A percentile compares a stretch with the other conserved stretches of the same genome.
phyloP scores from a whole-genome alignment of 805 yeast species.

The Sungouiella thailandica region DNA sequence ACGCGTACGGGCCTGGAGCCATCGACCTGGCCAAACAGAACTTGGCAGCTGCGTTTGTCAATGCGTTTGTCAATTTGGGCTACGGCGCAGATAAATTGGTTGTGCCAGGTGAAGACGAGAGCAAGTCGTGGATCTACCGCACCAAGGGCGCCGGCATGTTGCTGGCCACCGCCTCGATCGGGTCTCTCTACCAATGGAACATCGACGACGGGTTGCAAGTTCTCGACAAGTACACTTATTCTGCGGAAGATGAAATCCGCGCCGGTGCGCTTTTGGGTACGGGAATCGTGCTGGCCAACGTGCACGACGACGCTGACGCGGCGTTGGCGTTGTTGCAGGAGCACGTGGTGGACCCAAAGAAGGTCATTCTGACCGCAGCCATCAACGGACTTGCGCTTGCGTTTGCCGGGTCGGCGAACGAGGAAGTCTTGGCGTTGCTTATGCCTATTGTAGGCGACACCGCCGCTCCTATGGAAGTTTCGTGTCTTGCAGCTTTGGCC shows the following conservation, averaged over 20 bases:
- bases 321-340: slow-evolving; percentile 84
- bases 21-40: slow-evolving; percentile 91
- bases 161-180: slow-evolving; percentile 87
- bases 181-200: slow-evolving; percentile 90
- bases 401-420: slow-evolving; percentile 89
- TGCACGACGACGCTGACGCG: slow-evolving; percentile 93
- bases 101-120: slow-evolving; percentile 60
- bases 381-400: slow-evolving; percentile 91
- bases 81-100: slow-evolving; percentile 80
- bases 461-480: slow-evolving; percentile 67
- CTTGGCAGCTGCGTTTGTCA: slow-evolving; percentile 91
- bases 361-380: slow-evolving; percentile 69
- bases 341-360: slow-evolving; percentile 61
- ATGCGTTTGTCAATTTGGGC: slow-evolving; percentile 87
- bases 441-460: slow-evolving; percentile 80
- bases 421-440: slow-evolving; percentile 70
- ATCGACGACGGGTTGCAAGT: slow-evolving; percentile 82
- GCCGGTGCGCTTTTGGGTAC: slow-evolving; percentile 97
- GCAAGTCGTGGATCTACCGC: slow-evolving; percentile 80
- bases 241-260: slow-evolving; percentile 79
- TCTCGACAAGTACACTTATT: slow-evolving; percentile 82
- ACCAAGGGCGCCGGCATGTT: slow-evolving; percentile 90
- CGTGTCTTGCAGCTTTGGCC: slow-evolving; percentile 84
- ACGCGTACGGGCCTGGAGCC: slow-evolving; percentile 50
- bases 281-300: slow-evolving; percentile 87